These are phyloP conservation scores for Aspergillus unguis DNA, from an alignment of 2,329 filamentous ascomycete genomes.

Conservation along the genomic window DNA sequence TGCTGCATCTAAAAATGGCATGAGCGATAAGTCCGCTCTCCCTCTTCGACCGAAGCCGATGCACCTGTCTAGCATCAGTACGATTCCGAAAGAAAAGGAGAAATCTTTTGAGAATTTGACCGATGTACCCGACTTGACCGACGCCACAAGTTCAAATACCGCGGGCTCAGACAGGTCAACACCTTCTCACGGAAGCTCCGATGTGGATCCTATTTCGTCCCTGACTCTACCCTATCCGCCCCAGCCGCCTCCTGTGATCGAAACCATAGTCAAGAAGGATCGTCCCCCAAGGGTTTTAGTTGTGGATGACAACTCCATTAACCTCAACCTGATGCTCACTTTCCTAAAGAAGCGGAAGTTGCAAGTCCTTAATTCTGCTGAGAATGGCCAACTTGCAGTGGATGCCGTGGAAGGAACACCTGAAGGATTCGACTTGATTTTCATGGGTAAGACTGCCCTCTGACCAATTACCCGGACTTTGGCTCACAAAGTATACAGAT, in stretches of 20 bases:
- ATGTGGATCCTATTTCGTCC: background rate
- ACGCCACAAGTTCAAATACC: background rate
- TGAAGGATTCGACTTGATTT: constrained; percentile 14
- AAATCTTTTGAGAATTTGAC: background rate
- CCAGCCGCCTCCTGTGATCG: background rate
- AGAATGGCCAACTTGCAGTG: constrained; percentile 34
- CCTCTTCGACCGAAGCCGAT: background rate
- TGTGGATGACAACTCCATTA: constrained; percentile 40
- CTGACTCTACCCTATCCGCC: constrained; percentile 10
- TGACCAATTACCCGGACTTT: too few relatives aligned
- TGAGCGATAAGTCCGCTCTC: background rate
- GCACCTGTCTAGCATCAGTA: background rate
- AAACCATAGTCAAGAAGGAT: background rate
- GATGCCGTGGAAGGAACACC: constrained; percentile 12
- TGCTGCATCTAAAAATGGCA: constrained; percentile 2
- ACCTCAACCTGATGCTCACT: constrained; percentile 19
- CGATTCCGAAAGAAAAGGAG: background rate
- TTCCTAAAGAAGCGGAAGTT: constrained; percentile 15
- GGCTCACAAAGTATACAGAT: constrained; percentile 16
- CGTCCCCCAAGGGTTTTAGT: constrained; percentile 23
- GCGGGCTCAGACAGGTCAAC: background rate
- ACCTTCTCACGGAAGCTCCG: too few relatives aligned
- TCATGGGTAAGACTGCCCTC: background rate
- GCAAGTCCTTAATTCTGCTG: constrained; percentile 21
- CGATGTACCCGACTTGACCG: constrained; percentile 8